Evolutionary conservation across 2,329 filamentous ascomycete species (phyloP), one percentile per base, ranked within the genome.

Genomic region (Orbilia ellipsospora): DNA sequence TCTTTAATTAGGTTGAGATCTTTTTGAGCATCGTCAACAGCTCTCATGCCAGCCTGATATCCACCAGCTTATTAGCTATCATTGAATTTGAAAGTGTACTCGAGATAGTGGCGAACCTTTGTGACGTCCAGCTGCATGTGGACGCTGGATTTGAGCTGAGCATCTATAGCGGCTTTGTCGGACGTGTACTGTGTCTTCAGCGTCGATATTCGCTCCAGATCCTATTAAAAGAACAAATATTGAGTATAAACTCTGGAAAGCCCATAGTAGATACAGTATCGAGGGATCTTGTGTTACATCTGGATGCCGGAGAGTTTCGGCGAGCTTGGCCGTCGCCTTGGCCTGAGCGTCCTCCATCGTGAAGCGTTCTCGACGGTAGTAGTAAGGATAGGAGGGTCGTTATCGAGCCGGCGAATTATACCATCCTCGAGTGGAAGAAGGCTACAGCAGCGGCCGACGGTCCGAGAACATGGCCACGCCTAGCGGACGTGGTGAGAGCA

Each of bases 121-220:
- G 95, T 97, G 65, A 94, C 91, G 84, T 97, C 92, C 70, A 99
- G 88, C 86, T 99, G 95, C 81, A 97, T 93, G 80, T 92, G 90
- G 78, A 98, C 87, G 44, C 93, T 94, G 82, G 89, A 89, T 78
- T 94, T 92, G 67, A 99, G 90, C 84, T 97, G 93, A 61, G 90
- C 90, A 84, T 99, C 95, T 75, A 99, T 89, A 68, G 92, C 92
- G 31, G 88, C 88, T 85, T 99, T 99, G 85, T 97, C 98, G 81
- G 95, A 92, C 79, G 89, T 88, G 84, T 98, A 97, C 82, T 99
- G 95, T 78, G 91, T 88, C 84, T 96, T 97, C 81, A 99, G 87
- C 55, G 89, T 89, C 62, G 90, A 86, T 80, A 99, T 94, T 86
- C 97, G 98, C 85, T 99, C 95, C 79, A 99, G 90, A 84, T 99